These are phyloP conservation scores for Dioscorea cayenensis DNA, from an alignment of 116 monocot species.

Conservation along the genomic window DNA sequence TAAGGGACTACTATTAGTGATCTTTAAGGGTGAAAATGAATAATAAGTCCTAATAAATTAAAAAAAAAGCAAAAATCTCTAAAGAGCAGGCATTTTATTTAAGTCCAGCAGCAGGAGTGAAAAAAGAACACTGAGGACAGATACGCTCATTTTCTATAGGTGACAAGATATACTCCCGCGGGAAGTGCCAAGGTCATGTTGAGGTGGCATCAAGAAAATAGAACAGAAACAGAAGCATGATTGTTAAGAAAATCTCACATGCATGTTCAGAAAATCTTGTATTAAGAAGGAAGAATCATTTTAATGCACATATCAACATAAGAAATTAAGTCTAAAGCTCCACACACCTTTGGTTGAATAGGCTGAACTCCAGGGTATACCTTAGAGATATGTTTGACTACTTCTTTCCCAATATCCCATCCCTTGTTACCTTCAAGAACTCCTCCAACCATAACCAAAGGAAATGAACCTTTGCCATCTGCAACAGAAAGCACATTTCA, in stretches of 20 bases:
- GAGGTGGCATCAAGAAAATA: not conserved
- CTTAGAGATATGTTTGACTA: slow-evolving; percentile 51
- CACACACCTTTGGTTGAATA: slow-evolving; percentile 68
- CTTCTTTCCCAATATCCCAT: slow-evolving; percentile 91
- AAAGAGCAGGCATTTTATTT: not conserved
- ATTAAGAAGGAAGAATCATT: not conserved
- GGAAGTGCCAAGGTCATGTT: too few species aligned
- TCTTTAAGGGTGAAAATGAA: not conserved
- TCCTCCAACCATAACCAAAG: slow-evolving; percentile 96
- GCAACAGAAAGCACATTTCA: slow-evolving; percentile 8
- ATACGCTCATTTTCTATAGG: too few species aligned
- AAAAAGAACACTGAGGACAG: too few species aligned
- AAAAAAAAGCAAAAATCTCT: not conserved
- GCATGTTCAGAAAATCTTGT: not conserved
- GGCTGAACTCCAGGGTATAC: slow-evolving; percentile 60
- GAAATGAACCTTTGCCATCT: slow-evolving; percentile 76
- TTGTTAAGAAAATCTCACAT: too few species aligned
- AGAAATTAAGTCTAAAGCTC: not conserved
- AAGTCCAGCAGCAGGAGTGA: not conserved
- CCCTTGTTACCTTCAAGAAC: slow-evolving; percentile 73
- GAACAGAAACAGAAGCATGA: not conserved
- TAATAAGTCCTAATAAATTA: not conserved
- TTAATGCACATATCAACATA: not conserved
- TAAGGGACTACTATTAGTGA: too few species aligned
- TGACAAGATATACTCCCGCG: too few species aligned